Conservation (phyloP, 2,329 filamentous ascomycete species). For the Exophiala dermatitidis region DNA sequence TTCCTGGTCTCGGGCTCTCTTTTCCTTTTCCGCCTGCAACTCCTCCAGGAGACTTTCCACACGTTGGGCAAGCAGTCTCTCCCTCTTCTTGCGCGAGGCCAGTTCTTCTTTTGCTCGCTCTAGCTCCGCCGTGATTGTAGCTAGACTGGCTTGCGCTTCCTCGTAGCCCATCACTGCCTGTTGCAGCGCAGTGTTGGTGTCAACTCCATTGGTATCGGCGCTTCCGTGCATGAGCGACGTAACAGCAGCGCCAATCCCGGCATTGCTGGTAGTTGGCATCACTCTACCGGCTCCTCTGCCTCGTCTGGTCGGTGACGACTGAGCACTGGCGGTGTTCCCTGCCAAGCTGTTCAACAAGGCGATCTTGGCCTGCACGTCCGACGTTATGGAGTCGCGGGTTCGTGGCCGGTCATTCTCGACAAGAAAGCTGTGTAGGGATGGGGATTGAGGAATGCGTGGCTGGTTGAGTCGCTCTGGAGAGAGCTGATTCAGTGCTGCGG, state of each 20-base stretch:
- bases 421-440: constrained; percentile 32
- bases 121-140: constrained; percentile 31
- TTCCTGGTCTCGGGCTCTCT: constrained; percentile 41
- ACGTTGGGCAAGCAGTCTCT: constrained; percentile 40
- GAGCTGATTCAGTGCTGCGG: constrained; percentile 37
- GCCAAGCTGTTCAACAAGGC: constrained; percentile 42
- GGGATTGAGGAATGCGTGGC: constrained; percentile 37
- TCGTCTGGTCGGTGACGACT: constrained; percentile 16
- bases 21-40: constrained; percentile 45
- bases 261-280: neutral
- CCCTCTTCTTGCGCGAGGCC: constrained; percentile 37
- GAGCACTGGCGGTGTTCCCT: constrained; percentile 23
- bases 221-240: neutral
- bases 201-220: constrained; percentile 27
- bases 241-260: neutral
- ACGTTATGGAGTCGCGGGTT: constrained; percentile 33
- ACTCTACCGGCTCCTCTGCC: neutral
- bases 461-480: constrained; percentile 47
- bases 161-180: constrained; percentile 41
- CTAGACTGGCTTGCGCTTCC: constrained; percentile 39
- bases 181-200: constrained; percentile 38
- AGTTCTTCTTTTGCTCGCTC: constrained; percentile 38
- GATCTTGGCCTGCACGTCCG: constrained; percentile 43
- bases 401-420: constrained; percentile 26
- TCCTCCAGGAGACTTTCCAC: constrained; percentile 46